Percentiles rank a stretch among this genome's conserved stretches.
Conservation (phyloP, 345 rosid genomes). For the Stellera chamaejasme region DNA sequence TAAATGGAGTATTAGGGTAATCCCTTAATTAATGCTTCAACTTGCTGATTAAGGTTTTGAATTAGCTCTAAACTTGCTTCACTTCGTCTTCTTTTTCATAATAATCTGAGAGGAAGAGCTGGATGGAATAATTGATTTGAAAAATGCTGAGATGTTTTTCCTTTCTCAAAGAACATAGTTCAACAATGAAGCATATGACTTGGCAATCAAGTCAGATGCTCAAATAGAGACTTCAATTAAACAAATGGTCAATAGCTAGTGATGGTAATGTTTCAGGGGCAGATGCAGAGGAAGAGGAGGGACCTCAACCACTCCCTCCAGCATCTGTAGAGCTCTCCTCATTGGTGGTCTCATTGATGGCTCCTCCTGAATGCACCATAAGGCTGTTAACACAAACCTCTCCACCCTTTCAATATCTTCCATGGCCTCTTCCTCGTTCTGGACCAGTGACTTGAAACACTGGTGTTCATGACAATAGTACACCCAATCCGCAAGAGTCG, state of each 20-base stretch:
- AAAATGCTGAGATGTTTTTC: too few species aligned
- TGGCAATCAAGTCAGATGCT: too few species aligned
- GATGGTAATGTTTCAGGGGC: neutral
- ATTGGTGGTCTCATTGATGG: constrained; percentile 33
- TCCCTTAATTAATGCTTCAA: too few species aligned
- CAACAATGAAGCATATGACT: too few species aligned
- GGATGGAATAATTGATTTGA: too few species aligned
- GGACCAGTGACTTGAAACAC: neutral
- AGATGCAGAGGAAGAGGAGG: constrained; percentile 3
- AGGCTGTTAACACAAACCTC: constrained; percentile 31
- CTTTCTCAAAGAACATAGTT: too few species aligned
- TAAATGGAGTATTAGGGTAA: too few species aligned
- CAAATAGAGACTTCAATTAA: too few species aligned
- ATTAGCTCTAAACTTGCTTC: too few species aligned
- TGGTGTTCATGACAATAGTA: constrained; percentile 27
- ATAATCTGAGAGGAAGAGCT: too few species aligned
- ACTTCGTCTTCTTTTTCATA: too few species aligned
- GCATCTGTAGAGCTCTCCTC: constrained; percentile 34
- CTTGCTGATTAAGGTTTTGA: too few species aligned
- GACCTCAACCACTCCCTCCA: constrained; percentile 23
- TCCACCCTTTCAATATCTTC: constrained; percentile 18
- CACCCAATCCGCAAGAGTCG: constrained; percentile 34
- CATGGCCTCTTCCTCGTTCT: constrained; percentile 16
- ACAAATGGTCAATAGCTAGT: neutral
- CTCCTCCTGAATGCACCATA: constrained; percentile 54